phyloP scores from a whole-genome alignment of 148 eudicot genomes.

The Spergularia marina region DNA sequence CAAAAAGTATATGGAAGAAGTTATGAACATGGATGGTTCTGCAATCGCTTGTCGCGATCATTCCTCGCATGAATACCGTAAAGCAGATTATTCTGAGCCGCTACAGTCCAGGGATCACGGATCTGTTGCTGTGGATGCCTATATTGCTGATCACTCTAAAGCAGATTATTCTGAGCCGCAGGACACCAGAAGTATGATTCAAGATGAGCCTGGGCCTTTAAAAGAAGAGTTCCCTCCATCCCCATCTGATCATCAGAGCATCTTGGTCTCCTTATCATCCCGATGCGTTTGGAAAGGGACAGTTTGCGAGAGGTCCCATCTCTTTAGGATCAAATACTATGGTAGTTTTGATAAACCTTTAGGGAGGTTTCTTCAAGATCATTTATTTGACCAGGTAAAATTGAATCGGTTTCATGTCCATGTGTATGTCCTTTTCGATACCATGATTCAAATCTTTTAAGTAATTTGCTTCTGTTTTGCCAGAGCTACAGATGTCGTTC shows the following conservation, averaged over 20 bases:
- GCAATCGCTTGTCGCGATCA: conserved; percentile 22
- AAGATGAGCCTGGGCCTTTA: conserved; percentile 36
- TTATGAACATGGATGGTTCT: conserved; percentile 29
- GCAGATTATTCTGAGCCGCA: conserved; percentile 30
- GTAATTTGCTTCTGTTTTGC: conserved; percentile 8
- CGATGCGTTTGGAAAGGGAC: conserved; percentile 95
- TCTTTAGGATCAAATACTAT: conserved; percentile 89
- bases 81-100: conserved; percentile 24
- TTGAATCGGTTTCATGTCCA: conserved; percentile 15
- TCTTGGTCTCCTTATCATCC: conserved; percentile 82
- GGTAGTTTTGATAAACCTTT: conserved; percentile 88
- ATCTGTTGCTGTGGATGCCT: conserved; percentile 20
- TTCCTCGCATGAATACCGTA: conserved; percentile 17
- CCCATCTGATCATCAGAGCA: conserved; percentile 80
- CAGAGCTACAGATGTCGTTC: conserved; percentile 74
- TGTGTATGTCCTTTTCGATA: neutral
- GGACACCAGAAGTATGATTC: conserved; percentile 34
- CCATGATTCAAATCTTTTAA: neutral
- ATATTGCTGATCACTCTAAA: conserved; percentile 28
- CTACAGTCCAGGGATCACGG: conserved; percentile 16
- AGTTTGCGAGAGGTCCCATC: conserved; percentile 91
- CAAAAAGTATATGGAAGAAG: conserved; percentile 20
- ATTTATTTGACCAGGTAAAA: conserved; percentile 81
- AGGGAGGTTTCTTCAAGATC: conserved; percentile 88
- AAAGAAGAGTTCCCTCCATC: conserved; percentile 87